These are phyloP conservation scores for Aegilops speltoides DNA, from an alignment of 176 grass and related monocot genomes.

Conservation along the genomic window DNA sequence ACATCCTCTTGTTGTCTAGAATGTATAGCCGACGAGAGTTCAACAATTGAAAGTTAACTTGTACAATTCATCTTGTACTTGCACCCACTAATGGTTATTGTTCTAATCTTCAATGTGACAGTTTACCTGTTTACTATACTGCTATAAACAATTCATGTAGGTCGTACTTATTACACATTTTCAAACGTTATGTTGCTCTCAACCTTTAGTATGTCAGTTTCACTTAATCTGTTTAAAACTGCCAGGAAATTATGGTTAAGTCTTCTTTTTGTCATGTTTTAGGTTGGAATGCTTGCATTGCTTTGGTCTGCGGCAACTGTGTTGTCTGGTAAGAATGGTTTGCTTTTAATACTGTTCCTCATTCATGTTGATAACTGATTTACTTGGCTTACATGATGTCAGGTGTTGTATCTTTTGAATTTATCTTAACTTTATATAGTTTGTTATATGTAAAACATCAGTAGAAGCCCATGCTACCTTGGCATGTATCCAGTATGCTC, in stretches of 20 bases:
- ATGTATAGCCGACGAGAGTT: background rate
- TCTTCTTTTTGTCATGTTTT: constrained; percentile 30
- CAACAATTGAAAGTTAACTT: background rate
- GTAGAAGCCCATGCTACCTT: background rate
- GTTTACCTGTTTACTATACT: background rate
- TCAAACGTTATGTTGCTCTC: background rate
- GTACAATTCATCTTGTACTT: background rate
- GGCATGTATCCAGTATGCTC: background rate
- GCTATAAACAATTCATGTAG: background rate
- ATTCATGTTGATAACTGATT: background rate
- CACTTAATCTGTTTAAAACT: constrained; percentile 6
- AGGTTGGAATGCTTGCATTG: constrained; percentile 99
- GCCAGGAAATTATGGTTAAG: background rate
- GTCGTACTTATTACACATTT: background rate
- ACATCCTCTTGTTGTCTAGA: background rate
- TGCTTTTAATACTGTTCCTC: background rate
- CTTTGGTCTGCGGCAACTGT: constrained; percentile 86
- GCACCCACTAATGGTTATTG: background rate
- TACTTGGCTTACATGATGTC: background rate
- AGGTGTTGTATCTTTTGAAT: background rate
- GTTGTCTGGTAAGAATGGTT: constrained; percentile 83
- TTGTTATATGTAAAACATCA: background rate
- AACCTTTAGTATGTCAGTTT: background rate
- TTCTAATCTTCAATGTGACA: background rate
- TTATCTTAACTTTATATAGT: background rate